Evolutionary conservation across 352 stramenopile genomes (phyloP).

Genomic region (Hyaloperonospora arabidopsidis): DNA sequence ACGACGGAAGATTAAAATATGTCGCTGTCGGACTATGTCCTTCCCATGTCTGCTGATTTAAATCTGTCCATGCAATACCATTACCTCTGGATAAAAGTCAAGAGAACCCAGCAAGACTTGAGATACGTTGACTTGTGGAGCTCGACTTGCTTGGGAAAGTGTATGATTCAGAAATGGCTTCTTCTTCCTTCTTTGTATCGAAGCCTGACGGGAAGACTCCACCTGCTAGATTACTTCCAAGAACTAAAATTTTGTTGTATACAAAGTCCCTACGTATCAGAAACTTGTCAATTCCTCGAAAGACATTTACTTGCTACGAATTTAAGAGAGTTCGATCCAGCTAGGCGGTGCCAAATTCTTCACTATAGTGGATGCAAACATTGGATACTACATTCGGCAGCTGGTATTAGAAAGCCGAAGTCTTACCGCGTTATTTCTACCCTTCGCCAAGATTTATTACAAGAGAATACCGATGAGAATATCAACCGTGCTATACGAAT

Average conservation of each 20-base stretch:
- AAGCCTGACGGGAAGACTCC: conserved; percentile 7
- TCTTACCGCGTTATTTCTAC: conserved; percentile 2
- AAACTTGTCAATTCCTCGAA: no score
- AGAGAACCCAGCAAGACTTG: background rate
- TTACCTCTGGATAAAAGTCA: background rate
- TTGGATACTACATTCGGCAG: conserved; percentile 9
- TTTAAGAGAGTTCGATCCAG: background rate
- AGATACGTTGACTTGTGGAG: conserved; percentile 3
- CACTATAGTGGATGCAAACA: conserved; percentile 10
- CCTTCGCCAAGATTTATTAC: conserved; percentile 10
- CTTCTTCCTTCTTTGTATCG: conserved; percentile 8
- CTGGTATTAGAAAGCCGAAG: background rate
- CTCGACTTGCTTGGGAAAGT: conserved; percentile 11
- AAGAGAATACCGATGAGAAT: conserved; percentile 8
- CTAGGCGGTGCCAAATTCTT: conserved; percentile 11
- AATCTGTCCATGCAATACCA: background rate
- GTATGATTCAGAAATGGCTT: conserved; percentile 1
- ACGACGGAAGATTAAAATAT: no score
- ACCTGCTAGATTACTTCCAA: conserved; percentile 7
- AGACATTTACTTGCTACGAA: background rate
- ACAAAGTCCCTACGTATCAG: conserved; percentile 3
- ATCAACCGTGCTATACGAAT: conserved; percentile 3
- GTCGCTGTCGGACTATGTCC: no score
- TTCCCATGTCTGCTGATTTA: conserved; percentile 1
- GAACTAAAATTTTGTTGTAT: conserved; percentile 7